Evolutionary conservation across 345 rosid genomes (phyloP), one percentile per base, ranked within the genome.

Genomic region (Citrus australasica): DNA sequence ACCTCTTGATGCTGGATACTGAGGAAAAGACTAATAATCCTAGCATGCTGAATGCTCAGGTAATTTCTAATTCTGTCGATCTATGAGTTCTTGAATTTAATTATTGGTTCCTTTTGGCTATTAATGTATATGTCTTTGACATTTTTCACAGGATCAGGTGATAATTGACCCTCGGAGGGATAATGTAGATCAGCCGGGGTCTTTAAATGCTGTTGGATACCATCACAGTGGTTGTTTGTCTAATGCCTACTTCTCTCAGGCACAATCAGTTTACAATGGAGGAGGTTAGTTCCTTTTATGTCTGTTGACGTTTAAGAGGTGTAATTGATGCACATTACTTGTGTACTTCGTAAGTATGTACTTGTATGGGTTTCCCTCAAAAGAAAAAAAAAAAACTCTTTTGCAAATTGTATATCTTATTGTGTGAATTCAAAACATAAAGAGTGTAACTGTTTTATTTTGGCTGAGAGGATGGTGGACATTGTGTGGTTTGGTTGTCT

Each of bases 231-330:
- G 75, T 35, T 75, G 58, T 82, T 77, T 82, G 28, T 55, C 80
- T 16, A 77, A 71, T 78, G 80, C 86, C 22, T 79, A 68, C 64
- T 76, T 83, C 59, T 73, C 80, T 56, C 81, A 85, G 42, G 58
- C 79, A 56, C 81, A 73, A n/a, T 62, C 80, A 74, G 74, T 79
- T 70, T 68, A 78, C 68, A 61, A 65, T 66, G 84, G 82, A 86
- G 90, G 90, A 86, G 90, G 90, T 91, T 81, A 46, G 85, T 78
- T 71, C 64, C 60, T 55, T 77, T 0, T 79, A 42, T 30, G 61
- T 63, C 25, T 75, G 37, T 27, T 21, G 38, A 61, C 35, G 61
- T 59, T 51, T 71, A 27, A 61, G 59, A 61, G 17, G 46, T 59
- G 51, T 48, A 33, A 4, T 35, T 71, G 25, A 55, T 71, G 35